These are phyloP conservation scores for Psilocybe cyanescens DNA, from an alignment of 768 basidiomycete genomes.

Conservation along the genomic window DNA sequence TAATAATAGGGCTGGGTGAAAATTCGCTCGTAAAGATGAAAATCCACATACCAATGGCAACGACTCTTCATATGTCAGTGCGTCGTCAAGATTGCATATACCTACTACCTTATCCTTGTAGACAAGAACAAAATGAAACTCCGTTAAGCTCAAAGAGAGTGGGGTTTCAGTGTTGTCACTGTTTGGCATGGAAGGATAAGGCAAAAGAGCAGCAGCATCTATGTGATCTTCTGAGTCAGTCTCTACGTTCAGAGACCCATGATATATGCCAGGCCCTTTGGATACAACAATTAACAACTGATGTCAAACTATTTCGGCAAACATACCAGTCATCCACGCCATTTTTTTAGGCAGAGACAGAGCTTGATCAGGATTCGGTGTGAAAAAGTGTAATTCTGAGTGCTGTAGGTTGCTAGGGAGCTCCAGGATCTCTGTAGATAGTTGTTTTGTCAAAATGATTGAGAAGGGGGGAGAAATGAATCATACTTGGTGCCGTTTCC, in stretches of 20 bases:
- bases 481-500: conserved; percentile 78
- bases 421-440: conserved; percentile 79
- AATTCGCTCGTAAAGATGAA: neutral
- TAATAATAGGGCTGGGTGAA: conserved; percentile 31
- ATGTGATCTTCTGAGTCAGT: conserved; percentile 73
- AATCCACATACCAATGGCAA: conserved; percentile 69
- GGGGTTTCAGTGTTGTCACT: conserved; percentile 52
- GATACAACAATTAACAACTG: neutral
- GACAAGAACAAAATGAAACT: conserved; percentile 90
- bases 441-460: conserved; percentile 16
- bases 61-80: conserved; percentile 80
- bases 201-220: conserved; percentile 77
- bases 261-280: conserved; percentile 86
- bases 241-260: conserved; percentile 76
- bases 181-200: conserved; percentile 58
- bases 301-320: neutral
- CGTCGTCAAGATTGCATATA: conserved; percentile 80
- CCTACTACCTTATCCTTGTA: conserved; percentile 80
- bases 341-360: conserved; percentile 71
- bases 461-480: conserved; percentile 11
- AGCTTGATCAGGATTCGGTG: conserved; percentile 69
- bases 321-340: conserved; percentile 91
- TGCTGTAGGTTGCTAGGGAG: conserved; percentile 77
- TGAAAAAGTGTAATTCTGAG: conserved; percentile 84
- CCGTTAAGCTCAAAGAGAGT: conserved; percentile 79